These are phyloP conservation scores for Aspergillus brunneoviolaceus DNA, from an alignment of 2,329 filamentous ascomycete species.

Conservation along the genomic window DNA sequence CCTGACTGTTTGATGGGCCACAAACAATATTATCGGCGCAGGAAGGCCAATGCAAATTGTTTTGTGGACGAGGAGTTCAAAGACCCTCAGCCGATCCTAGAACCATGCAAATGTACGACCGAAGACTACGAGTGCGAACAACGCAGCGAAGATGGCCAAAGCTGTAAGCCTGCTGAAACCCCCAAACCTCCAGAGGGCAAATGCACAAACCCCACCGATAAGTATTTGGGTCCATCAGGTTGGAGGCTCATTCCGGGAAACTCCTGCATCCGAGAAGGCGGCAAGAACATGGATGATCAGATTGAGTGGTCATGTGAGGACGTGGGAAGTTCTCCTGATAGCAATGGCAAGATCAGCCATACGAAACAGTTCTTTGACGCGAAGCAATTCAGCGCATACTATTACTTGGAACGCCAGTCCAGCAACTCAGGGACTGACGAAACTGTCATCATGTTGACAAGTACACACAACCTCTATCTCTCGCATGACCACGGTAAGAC, in stretches of 20 bases:
- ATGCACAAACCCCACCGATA: conserved; percentile 71
- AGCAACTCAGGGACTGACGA: conserved; percentile 67
- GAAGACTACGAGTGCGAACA: conserved; percentile 96
- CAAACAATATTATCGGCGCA: conserved; percentile 79
- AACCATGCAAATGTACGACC: conserved; percentile 77
- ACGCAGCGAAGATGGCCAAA: conserved; percentile 62
- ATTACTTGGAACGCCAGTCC: conserved; percentile 77
- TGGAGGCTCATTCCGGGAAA: conserved; percentile 90
- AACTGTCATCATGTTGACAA: conserved; percentile 64
- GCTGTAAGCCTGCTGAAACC: conserved; percentile 66
- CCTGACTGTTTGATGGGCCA: conserved; percentile 94
- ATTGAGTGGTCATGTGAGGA: conserved; percentile 77
- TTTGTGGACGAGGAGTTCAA: conserved; percentile 85
- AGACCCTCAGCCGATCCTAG: conserved; percentile 67
- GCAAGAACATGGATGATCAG: conserved; percentile 66
- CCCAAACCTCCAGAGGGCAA: conserved; percentile 67
- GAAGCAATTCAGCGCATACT: conserved; percentile 54
- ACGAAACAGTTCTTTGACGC: conserved; percentile 63
- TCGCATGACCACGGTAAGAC: conserved; percentile 84
- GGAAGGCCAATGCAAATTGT: conserved; percentile 85
- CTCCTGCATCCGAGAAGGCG: conserved; percentile 62
- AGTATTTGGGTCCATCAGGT: conserved; percentile 81
- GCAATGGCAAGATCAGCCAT: conserved; percentile 66
- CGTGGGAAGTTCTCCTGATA: conserved; percentile 49
- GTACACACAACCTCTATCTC: conserved; percentile 64